Percentiles rank a stretch among this genome's conserved stretches.
Evolutionary conservation across 2,329 filamentous ascomycete genomes (phyloP).

Genomic region (Trichophyton benhamiae): DNA sequence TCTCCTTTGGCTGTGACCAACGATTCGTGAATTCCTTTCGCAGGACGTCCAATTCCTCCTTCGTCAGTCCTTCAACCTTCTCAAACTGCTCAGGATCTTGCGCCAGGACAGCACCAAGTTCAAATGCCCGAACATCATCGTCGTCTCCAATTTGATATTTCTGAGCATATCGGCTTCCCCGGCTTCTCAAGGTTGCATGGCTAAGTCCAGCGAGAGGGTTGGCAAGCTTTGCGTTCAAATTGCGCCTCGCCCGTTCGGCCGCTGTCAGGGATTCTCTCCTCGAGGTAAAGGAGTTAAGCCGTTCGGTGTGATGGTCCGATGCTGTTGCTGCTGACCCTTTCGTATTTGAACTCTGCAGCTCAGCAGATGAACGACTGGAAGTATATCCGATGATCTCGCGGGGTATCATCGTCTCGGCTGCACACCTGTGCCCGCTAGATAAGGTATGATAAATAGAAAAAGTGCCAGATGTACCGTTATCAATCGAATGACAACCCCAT

Average conservation of each 20-base stretch:
- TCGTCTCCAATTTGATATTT: constrained; percentile 43
- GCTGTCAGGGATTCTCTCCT: constrained; percentile 19
- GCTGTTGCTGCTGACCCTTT: constrained; percentile 5
- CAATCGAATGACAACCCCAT: not conserved
- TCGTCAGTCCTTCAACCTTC: constrained; percentile 41
- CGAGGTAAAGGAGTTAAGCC: constrained; percentile 10
- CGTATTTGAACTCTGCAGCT: constrained; percentile 8
- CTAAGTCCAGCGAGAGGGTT: constrained; percentile 42
- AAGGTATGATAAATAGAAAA: not conserved
- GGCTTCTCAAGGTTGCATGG: constrained; percentile 40
- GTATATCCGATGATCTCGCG: not conserved
- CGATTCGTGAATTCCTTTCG: constrained; percentile 51
- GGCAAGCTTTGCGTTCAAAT: constrained; percentile 39
- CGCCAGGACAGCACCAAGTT: constrained; percentile 48
- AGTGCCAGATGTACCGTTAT: not conserved
- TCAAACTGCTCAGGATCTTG: constrained; percentile 42
- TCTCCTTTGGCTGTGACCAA: constrained; percentile 55
- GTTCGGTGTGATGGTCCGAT: not conserved
- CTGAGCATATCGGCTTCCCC: constrained; percentile 48
- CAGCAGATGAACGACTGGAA: constrained; percentile 11
- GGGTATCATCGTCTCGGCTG: not conserved
- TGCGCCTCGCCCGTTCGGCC: constrained; percentile 30
- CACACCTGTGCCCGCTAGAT: not conserved
- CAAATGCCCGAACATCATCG: constrained; percentile 47
- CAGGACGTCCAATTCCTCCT: constrained; percentile 47